Conservation (phyloP, 73 alveolate genomes). For the Symbiodinium natans region DNA sequence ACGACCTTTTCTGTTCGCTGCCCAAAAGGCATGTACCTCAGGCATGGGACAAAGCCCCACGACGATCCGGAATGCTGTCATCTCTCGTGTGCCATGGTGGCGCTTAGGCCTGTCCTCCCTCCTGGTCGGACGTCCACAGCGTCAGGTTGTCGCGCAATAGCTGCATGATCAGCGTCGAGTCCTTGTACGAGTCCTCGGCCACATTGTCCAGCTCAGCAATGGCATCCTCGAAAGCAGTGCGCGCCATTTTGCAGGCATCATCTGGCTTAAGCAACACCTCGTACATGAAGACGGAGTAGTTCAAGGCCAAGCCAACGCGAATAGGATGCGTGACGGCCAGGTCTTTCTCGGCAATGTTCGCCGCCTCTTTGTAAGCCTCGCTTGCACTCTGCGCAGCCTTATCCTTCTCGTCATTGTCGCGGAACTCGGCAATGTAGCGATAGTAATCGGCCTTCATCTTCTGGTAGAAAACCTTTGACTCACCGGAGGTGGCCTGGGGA, state of each 20-base stretch:
- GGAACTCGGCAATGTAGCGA: conserved; percentile 26
- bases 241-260: conserved; percentile 96
- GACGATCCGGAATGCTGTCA: background rate
- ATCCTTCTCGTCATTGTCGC: background rate
- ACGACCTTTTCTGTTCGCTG: too few species aligned
- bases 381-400: conserved; percentile 77
- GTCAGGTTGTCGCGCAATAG: conserved; percentile 97
- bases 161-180: conserved; percentile 97
- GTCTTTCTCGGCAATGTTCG: conserved; percentile 37
- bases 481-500: background rate
- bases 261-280: conserved; percentile 96
- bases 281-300: conserved; percentile 97
- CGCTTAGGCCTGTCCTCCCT: conserved; percentile 34
- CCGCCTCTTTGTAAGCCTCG: conserved; percentile 47
- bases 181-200: conserved; percentile 97
- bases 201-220: conserved; percentile 96
- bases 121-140: conserved; percentile 97
- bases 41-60: background rate
- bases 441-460: background rate
- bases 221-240: conserved; percentile 96
- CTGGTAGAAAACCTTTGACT: background rate
- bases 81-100: background rate
- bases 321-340: conserved; percentile 95
- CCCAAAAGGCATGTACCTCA: background rate
- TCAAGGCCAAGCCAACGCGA: conserved; percentile 96